These are phyloP conservation scores for Scutellaria galericulata DNA, from an alignment of 257 asterid genomes.

Conservation along the genomic window DNA sequence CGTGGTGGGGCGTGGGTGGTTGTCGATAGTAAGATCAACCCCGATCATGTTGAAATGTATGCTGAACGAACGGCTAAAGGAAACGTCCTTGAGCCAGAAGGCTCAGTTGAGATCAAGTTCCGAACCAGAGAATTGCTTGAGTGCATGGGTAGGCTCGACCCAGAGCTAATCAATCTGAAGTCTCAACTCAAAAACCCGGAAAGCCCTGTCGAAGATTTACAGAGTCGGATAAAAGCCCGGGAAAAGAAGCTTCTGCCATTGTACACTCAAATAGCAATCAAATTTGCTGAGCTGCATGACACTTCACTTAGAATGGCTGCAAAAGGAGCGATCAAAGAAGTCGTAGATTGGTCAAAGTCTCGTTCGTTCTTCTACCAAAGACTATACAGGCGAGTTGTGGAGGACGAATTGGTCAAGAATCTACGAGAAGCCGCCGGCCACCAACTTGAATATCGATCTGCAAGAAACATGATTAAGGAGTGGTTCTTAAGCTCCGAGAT, in stretches of 20 bases:
- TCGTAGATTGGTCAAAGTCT: conserved; percentile 82
- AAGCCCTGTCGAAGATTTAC: conserved; percentile 45
- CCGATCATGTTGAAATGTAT: conserved; percentile 90
- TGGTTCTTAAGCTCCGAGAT: conserved; percentile 73
- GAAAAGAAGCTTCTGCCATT: conserved; percentile 88
- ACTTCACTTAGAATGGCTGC: conserved; percentile 95
- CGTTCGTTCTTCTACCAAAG: conserved; percentile 75
- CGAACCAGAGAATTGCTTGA: conserved; percentile 76
- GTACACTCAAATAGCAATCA: conserved; percentile 91
- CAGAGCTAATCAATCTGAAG: conserved; percentile 65
- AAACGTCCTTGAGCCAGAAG: conserved; percentile 96
- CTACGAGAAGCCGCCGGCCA: conserved; percentile 85
- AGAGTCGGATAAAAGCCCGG: conserved; percentile 66
- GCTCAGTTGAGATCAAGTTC: conserved; percentile 88
- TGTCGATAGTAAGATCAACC: conserved; percentile 88
- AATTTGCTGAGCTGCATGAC: conserved; percentile 93
- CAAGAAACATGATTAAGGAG: conserved; percentile 59
- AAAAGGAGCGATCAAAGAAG: conserved; percentile 79
- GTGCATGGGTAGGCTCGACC: conserved; percentile 95
- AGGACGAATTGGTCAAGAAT: conserved; percentile 70
- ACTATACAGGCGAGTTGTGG: conserved; percentile 74
- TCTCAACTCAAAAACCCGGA: conserved; percentile 48
- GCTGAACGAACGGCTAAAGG: conserved; percentile 91
- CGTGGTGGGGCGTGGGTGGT: conserved; percentile 99
- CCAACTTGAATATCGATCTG: conserved; percentile 59